Evolutionary conservation across 768 basidiomycete genomes (phyloP).

Genomic region (Phlebiopsis flavidoalba): DNA sequence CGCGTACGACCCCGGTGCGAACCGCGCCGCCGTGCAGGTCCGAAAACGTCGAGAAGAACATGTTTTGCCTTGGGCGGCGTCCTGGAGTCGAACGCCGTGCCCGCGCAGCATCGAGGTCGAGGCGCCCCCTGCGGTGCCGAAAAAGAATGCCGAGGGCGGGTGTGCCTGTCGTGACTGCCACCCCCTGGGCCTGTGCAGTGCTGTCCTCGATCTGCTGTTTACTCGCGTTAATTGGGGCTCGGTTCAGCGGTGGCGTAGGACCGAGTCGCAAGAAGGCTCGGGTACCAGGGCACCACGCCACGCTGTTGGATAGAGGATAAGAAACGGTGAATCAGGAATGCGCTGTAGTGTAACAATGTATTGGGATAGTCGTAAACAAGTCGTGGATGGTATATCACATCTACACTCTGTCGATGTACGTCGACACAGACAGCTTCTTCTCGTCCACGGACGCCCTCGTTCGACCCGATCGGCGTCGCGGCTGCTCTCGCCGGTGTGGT

Average conservation of each 20-base stretch:
- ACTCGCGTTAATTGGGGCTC: constrained; percentile 57
- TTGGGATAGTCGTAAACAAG: neutral
- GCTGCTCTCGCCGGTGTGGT: neutral
- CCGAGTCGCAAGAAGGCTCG: no score
- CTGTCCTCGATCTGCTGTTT: constrained; percentile 45
- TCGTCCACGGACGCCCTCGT: neutral
- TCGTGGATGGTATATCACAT: neutral
- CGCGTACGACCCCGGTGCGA: constrained; percentile 62
- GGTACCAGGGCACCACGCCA: no score
- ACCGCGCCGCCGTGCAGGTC: constrained; percentile 61
- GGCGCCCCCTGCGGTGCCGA: neutral
- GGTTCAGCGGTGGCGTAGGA: constrained; percentile 8
- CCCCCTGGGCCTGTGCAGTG: constrained; percentile 56
- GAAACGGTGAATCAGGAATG: neutral
- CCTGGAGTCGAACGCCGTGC: constrained; percentile 48
- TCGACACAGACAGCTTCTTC: neutral
- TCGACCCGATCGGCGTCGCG: neutral
- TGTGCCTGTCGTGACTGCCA: constrained; percentile 40
- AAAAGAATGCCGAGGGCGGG: constrained; percentile 12
- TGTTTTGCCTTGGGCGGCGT: constrained; percentile 24
- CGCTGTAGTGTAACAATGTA: neutral
- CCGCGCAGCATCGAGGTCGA: constrained; percentile 53
- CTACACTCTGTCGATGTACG: constrained; percentile 5
- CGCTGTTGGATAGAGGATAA: neutral
- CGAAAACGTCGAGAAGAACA: constrained; percentile 38